Evolutionary conservation across 768 basidiomycete genomes (phyloP), one percentile per base, ranked within the genome.

Genomic region (Trametes maxima): DNA sequence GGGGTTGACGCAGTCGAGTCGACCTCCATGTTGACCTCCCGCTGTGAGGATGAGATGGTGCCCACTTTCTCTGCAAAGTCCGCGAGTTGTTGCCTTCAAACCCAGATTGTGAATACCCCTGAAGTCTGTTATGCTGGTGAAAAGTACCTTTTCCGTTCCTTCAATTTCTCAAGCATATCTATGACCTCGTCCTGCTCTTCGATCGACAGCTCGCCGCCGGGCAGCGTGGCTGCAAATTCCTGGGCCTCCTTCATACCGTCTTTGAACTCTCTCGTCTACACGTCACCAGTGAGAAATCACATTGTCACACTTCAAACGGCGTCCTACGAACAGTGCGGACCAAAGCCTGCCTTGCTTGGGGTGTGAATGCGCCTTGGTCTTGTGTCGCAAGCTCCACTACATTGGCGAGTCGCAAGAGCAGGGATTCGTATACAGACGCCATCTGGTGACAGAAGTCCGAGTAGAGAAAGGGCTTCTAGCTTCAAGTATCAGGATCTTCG

Each of bases 1-100:
- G 89, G 89, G 3, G 89, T 90, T 3, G 89, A 90, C 25, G 89
- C 89, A 59, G 84, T 86, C 14, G 89, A 91, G 68, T 91, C 89
- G 40, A 90, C 73, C 65, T 90, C 89, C 82, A 89, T 88, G 62
- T 77, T 80, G 5, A 67, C 46, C 19, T 58, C 60, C 4, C 48
- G 51, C 36, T 45, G 19, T 24, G 63, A 49, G 7, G 71, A 65
- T 8, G 75, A 72, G 33, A 79, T 74, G 14, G 68, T 69, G 21
- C 81, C 67, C 19, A 77, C 76, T 55, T 74, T 76, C 14, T 77
- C 71, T 4, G 84, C 72, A 64, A 90, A 89, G 14, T 79, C 75
- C 0, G 70, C 74, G 1, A 90, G 75, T 65, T 86, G 84, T 39
- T 79, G 78, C 43, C 88, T 90, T 21, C 35, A n/a, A 61, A 46